phyloP scores from a whole-genome alignment of 371 early-diverging fungal species.

The Funneliformis caledonium region DNA sequence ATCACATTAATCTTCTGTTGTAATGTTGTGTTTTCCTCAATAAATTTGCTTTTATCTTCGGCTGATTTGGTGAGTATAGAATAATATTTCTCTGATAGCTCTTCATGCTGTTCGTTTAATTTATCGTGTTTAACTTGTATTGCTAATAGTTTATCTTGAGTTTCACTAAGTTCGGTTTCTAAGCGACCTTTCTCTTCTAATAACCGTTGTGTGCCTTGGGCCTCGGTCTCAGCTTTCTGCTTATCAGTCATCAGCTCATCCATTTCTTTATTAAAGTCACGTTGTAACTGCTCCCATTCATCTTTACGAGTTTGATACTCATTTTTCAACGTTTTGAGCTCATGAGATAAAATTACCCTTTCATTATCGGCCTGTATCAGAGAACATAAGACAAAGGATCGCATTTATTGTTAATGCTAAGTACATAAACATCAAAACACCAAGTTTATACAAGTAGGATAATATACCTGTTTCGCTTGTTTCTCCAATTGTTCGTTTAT shows the following conservation, averaged over 20 bases:
- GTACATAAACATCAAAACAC: background rate
- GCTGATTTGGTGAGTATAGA: background rate
- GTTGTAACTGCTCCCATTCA: constrained; percentile 1
- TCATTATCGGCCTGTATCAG: background rate
- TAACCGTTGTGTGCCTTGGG: background rate
- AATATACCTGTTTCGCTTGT: background rate
- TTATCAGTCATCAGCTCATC: background rate
- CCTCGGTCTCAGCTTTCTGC: background rate
- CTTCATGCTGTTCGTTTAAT: background rate
- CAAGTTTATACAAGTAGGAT: background rate
- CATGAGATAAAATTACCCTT: background rate
- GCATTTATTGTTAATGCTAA: too few species aligned
- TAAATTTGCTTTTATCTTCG: constrained; percentile 1
- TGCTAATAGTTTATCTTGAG: constrained; percentile 16
- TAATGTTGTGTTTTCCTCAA: background rate
- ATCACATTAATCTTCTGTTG: background rate
- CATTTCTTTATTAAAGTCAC: background rate
- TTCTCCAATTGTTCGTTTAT: constrained; percentile 10
- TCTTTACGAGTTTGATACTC: background rate
- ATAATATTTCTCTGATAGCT: constrained; percentile 1
- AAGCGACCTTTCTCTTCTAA: background rate
- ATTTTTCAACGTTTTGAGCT: background rate
- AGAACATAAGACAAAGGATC: background rate
- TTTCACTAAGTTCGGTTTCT: background rate
- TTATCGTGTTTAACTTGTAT: constrained; percentile 9